A percentile compares a stretch with the other conserved stretches of the same genome.
Evolutionary conservation across 805 yeast species (phyloP).

Genomic region (Ogataea ganodermae): DNA sequence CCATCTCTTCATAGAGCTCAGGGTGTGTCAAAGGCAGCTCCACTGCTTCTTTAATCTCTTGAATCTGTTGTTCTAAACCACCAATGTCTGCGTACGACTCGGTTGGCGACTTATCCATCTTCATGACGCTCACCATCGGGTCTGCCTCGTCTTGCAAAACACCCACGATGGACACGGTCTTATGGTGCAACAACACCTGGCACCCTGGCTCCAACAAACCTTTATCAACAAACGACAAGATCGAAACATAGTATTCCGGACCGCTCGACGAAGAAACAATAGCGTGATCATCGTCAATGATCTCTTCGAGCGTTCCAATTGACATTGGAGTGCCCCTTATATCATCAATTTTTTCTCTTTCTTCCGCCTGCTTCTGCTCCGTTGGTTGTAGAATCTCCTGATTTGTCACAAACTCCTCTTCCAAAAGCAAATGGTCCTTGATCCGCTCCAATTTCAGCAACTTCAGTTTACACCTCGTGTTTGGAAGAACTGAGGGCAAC

Average conservation of each 20-base stretch:
- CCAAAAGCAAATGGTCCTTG: slow-evolving; percentile 91
- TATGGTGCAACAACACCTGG: slow-evolving; percentile 91
- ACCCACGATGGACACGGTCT: slow-evolving; percentile 95
- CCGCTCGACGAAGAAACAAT: slow-evolving; percentile 95
- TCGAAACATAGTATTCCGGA: slow-evolving; percentile 95
- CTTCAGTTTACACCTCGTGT: slow-evolving; percentile 90
- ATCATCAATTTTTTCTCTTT: slow-evolving; percentile 91
- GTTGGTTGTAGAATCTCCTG: slow-evolving; percentile 95
- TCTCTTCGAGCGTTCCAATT: slow-evolving; percentile 94
- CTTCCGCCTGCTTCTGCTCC: slow-evolving; percentile 95
- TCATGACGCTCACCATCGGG: slow-evolving; percentile 97
- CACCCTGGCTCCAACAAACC: slow-evolving; percentile 96
- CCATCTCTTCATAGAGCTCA: slow-evolving; percentile 94
- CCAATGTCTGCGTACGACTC: slow-evolving; percentile 97
- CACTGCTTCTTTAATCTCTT: slow-evolving; percentile 96
- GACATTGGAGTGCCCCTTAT: slow-evolving; percentile 96
- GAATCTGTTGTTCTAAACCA: slow-evolving; percentile 93
- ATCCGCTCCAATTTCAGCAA: slow-evolving; percentile 91
- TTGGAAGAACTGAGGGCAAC: slow-evolving; percentile 86
- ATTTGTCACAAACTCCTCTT: slow-evolving; percentile 93
- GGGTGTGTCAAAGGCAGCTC: slow-evolving; percentile 95
- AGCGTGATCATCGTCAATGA: slow-evolving; percentile 98
- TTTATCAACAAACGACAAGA: slow-evolving; percentile 94
- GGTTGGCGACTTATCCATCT: slow-evolving; percentile 95
- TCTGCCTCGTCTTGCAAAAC: slow-evolving; percentile 98